phyloP scores from a whole-genome alignment of 345 rosid genomes.

The Odontarrhena argentea region DNA sequence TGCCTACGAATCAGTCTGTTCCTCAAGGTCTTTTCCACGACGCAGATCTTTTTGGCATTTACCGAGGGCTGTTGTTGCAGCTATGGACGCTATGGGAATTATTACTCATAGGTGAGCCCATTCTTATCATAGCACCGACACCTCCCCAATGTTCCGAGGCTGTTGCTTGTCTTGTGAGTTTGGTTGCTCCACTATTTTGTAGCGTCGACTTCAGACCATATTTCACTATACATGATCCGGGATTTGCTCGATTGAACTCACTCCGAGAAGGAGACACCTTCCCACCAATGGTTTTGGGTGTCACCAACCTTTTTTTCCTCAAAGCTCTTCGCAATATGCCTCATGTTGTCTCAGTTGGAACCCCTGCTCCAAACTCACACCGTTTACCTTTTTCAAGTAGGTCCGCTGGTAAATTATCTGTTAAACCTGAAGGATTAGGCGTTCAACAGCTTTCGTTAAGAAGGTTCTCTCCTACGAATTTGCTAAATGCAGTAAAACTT shows the following conservation, averaged over 20 bases:
- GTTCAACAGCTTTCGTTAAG: conserved; percentile 77
- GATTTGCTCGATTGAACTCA: conserved; percentile 66
- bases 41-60: conserved; percentile 84
- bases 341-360: conserved; percentile 92
- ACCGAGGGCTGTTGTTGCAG: conserved; percentile 79
- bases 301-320: conserved; percentile 92
- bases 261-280: conserved; percentile 77
- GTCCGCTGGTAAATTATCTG: conserved; percentile 70
- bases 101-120: conserved; percentile 88
- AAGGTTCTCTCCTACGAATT: conserved; percentile 83
- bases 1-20: conserved; percentile 85
- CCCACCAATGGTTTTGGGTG: conserved; percentile 95
- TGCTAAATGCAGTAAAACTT: conserved; percentile 78
- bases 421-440: conserved; percentile 73
- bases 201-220: conserved; percentile 97
- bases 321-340: conserved; percentile 85
- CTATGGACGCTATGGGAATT: conserved; percentile 96
- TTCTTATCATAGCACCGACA: conserved; percentile 89
- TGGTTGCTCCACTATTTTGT: conserved; percentile 82
- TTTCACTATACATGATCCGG: conserved; percentile 95
- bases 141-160: conserved; percentile 98
- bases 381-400: conserved; percentile 56
- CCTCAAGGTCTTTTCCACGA: conserved; percentile 98
- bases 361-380: conserved; percentile 65
- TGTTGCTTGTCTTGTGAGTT: conserved; percentile 91